Conservation (phyloP, 768 basidiomycete species). For the Hygrophorus pudorinus region DNA sequence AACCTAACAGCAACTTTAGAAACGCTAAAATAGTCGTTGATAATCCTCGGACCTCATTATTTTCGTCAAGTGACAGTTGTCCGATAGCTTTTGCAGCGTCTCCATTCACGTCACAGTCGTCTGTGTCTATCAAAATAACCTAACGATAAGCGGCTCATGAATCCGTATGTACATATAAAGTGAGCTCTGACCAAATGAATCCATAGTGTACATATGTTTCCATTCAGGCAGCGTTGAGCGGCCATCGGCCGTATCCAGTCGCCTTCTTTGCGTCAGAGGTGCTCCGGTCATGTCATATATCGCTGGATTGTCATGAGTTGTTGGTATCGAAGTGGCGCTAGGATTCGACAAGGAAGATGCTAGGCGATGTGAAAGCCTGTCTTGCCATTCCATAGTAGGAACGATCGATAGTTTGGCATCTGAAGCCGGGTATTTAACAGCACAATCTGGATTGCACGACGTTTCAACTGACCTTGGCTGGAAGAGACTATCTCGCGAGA, state of each 20-base stretch:
- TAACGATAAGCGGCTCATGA: neutral
- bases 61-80: conserved; percentile 65
- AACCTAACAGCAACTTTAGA: conserved; percentile 36
- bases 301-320: neutral
- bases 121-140: conserved; percentile 1
- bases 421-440: conserved; percentile 14
- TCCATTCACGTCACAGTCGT: conserved; percentile 11
- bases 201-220: conserved; percentile 53
- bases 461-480: conserved; percentile 38
- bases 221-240: conserved; percentile 33
- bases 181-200: conserved; percentile 13
- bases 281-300: conserved; percentile 18
- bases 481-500: conserved; percentile 76
- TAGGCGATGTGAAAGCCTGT: conserved; percentile 51
- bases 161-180: neutral
- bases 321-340: conserved; percentile 15
- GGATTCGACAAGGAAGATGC: conserved; percentile 21
- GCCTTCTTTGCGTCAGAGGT: conserved; percentile 36
- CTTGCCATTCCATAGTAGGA: conserved; percentile 74
- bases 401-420: conserved; percentile 51
- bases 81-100: conserved; percentile 52
- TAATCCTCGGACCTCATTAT: conserved; percentile 46
- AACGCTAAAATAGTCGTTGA: neutral
- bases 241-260: conserved; percentile 27
- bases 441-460: neutral